phyloP scores from a whole-genome alignment of 306 rosid species.

The Cicer judaicum region DNA sequence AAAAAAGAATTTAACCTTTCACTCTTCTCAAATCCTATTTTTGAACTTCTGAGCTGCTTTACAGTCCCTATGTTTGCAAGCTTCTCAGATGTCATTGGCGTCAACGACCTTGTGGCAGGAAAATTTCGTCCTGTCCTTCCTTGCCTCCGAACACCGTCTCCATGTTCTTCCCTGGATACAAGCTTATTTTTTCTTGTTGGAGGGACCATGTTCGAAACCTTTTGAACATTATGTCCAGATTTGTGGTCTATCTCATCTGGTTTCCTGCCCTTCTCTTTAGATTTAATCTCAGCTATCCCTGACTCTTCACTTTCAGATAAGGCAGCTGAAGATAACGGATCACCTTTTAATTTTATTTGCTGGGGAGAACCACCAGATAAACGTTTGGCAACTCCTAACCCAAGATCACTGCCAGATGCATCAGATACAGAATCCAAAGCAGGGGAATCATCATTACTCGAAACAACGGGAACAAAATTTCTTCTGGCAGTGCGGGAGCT shows the following conservation, averaged over 20 bases:
- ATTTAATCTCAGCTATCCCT: conserved; percentile 71
- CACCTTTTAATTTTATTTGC: conserved; percentile 74
- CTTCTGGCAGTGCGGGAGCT: conserved; percentile 85
- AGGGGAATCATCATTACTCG: conserved; percentile 75
- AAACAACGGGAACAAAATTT: conserved; percentile 66
- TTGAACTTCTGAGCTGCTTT: conserved; percentile 86
- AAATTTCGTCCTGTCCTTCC: conserved; percentile 83
- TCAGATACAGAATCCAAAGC: conserved; percentile 69
- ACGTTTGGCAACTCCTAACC: conserved; percentile 67
- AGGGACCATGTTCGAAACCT: conserved; percentile 58
- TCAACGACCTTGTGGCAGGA: conserved; percentile 60
- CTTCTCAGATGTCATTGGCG: conserved; percentile 71
- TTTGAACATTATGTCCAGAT: conserved; percentile 68
- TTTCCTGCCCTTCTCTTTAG: conserved; percentile 72
- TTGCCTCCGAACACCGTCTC: conserved; percentile 85
- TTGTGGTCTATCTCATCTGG: conserved; percentile 75
- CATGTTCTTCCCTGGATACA: conserved; percentile 69
- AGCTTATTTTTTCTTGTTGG: conserved; percentile 70
- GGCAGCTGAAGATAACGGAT: conserved; percentile 67
- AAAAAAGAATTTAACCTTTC: conserved; percentile 62
- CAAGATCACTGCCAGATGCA: conserved; percentile 67
- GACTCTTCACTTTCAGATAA: conserved; percentile 93
- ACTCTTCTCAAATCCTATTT: conserved; percentile 71
- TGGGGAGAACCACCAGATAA: conserved; percentile 76
- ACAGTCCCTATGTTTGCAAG: conserved; percentile 67